Evolutionary conservation across 2,329 filamentous ascomycete genomes (phyloP), one percentile per base, ranked within the genome.

Genomic region (Scleromitrula shiraiana): DNA sequence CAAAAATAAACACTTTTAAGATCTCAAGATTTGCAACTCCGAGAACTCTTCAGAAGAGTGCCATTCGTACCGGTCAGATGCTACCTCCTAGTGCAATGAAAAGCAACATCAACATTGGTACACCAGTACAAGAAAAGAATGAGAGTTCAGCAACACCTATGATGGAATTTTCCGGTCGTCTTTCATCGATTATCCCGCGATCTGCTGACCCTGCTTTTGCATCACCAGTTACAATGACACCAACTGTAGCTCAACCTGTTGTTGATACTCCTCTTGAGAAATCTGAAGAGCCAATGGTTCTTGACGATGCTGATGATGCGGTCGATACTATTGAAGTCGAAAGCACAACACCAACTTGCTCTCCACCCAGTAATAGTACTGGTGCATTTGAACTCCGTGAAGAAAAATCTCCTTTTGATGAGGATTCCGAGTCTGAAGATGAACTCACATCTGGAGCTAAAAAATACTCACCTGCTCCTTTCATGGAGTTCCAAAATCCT

Each of bases 391-490:
- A 62, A 12, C 67, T 80, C 5, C 70, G 74, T 7, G 72, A 73
- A 56, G 72, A 77, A 27, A 57, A 74, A 5, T 62, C 69, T 36
- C 67, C 69, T 3, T 70, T 69, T 36, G 58, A 71, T 27, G 40
- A 44, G 2, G 68, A 73, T n/a, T 74, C 72, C 0, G 77, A 80
- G 5, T 77, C 73, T 0, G 77, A 81, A 30, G 75, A 78, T 42
- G 76, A 81, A 52, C 63, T 69, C 52, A 59, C 68, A 41, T 50
- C 61, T 22, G 64, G 56, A 9, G 53, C 53, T 51, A 57, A 53
- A 62, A 61, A 51, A 53, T 58, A 52, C 42, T 56, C 46, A 30
- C 56, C 32, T 50, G 56, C 50, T 43, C 56, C 53, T 36, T 50
- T 62, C 7, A 26, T 42, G 19, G 52, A 50, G 29, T 60, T 47